These are phyloP conservation scores for Alnus rubra DNA, from an alignment of 306 rosid genomes.

Conservation along the genomic window DNA sequence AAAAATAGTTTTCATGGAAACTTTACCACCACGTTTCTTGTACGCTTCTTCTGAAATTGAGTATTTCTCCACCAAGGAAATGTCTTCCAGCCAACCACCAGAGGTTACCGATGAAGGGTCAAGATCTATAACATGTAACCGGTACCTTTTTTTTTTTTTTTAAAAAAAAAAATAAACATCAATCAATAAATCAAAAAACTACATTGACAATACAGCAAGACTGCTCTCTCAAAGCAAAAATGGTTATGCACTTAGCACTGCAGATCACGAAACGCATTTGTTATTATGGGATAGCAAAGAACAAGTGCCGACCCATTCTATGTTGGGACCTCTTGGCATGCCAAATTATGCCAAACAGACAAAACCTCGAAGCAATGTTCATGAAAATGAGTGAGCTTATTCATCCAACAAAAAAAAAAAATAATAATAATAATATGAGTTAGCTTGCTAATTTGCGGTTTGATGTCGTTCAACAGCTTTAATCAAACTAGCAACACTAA, in stretches of 20 bases:
- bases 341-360: background rate
- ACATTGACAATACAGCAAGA: background rate
- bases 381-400: background rate
- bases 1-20: background rate
- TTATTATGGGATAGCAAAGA: background rate
- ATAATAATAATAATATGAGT: too few species aligned
- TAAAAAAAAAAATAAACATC: conserved; percentile 16
- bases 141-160: conserved; percentile 65
- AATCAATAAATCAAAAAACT: conserved; percentile 14
- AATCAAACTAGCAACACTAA: background rate
- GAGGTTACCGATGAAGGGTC: conserved; percentile 88
- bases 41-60: conserved; percentile 84
- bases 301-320: background rate
- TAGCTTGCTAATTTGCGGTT: background rate
- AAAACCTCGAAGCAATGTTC: background rate
- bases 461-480: background rate
- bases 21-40: conserved; percentile 66
- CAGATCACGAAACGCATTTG: background rate
- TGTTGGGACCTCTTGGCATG: background rate
- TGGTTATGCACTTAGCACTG: background rate
- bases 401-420: too few species aligned
- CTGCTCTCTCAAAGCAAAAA: background rate
- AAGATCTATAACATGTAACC: conserved; percentile 75
- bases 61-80: conserved; percentile 84
- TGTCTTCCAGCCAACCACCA: conserved; percentile 98